These are phyloP conservation scores for Stemphylium lycopersici DNA, from an alignment of 2,329 filamentous ascomycete genomes.

Conservation along the genomic window DNA sequence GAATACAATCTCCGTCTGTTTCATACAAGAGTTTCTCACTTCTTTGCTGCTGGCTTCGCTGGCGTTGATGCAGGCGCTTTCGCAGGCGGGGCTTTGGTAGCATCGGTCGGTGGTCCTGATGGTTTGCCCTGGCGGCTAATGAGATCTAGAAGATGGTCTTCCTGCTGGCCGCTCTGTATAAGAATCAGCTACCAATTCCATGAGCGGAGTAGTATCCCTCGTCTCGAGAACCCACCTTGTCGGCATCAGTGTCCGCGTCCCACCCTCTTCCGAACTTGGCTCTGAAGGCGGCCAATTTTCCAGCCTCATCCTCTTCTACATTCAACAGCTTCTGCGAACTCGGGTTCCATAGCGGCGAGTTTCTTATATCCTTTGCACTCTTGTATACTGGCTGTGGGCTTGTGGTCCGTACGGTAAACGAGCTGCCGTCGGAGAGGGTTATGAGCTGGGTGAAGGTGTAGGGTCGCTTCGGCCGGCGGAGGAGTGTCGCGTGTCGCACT, in stretches of 20 bases:
- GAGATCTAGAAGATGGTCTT: conserved; percentile 40
- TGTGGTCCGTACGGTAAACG: conserved; percentile 80
- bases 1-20: background rate
- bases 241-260: conserved; percentile 59
- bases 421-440: conserved; percentile 87
- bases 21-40: background rate
- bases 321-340: conserved; percentile 79
- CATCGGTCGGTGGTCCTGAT: conserved; percentile 18
- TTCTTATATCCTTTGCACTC: conserved; percentile 81
- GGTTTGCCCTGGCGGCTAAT: conserved; percentile 36
- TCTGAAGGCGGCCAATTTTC: conserved; percentile 84
- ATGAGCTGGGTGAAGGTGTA: conserved; percentile 98
- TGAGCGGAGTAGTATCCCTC: background rate
- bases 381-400: conserved; percentile 69
- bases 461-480: conserved; percentile 85
- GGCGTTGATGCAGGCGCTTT: conserved; percentile 16
- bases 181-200: conserved; percentile 1
- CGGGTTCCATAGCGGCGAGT: conserved; percentile 91
- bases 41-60: conserved; percentile 18
- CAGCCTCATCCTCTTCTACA: conserved; percentile 94
- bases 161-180: conserved; percentile 22
- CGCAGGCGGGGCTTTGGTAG: conserved; percentile 22
- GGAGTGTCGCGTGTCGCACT: conserved; percentile 80
- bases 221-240: conserved; percentile 9
- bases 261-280: conserved; percentile 82